Base-by-base conservation (phyloP, 83 land plant genomes). In the Picea abies region DNA sequence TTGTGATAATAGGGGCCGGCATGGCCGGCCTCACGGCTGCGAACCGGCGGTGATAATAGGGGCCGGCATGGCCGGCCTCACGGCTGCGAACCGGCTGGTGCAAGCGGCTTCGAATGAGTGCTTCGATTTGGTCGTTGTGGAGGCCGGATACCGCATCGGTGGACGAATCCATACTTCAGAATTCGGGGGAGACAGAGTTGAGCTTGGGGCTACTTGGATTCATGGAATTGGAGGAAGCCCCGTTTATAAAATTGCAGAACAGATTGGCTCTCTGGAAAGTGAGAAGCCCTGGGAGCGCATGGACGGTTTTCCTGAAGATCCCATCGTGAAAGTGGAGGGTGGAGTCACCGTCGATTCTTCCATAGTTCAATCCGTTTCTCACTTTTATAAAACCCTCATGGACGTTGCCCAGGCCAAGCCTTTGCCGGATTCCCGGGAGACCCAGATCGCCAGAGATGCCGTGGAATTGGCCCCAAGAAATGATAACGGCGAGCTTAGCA, bases 141-240 rank as follows among this genome's bases (percentile, higher is more conserved):
- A 96, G 62, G 98, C 91, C 1, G 93, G 98, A 26, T 22, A 86
- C 20, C 83, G 97, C 26, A 91, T 96, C 66, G 98, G 98, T 23
- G 98, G 98, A 0, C 78, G 98, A 60, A 94, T 96, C 63, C 80
- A 64, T 85, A 90, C 94, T 23, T 79, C 97, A 0, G 91, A 92
- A 82, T 93, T 96, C 65, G 86, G 80, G 0, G 98, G 96, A 0
- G 93, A 88, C 85, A 58, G 94, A 41, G 82, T 96, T 25, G 98
- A 96, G 91, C 85, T 92, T 44, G 98, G 98, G 17, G 98, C 98
- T 4, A 96, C 98, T 1, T 96, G 98, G 98, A 96, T 96, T 81
- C 98, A 96, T 63, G 98, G 98, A 81, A 91, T 96, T 52, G 94
- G 83, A 1, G 98, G 97, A 44, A 96, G 97, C 88, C 98, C 98